Evolutionary conservation across 2,329 filamentous ascomycete species (phyloP).

Genomic region (Didymella segeticola): DNA sequence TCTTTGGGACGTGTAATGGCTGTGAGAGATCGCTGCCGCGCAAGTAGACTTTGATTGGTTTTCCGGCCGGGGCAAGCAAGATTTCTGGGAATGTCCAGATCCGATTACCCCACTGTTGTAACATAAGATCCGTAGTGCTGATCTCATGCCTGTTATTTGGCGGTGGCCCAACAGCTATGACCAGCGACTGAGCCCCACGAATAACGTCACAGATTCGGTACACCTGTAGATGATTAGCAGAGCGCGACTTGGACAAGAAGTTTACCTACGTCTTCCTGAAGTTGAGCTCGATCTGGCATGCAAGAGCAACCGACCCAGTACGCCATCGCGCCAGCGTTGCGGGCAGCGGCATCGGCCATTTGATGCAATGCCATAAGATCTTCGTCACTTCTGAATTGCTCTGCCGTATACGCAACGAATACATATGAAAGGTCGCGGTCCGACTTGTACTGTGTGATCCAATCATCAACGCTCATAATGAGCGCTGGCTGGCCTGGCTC

Average conservation of each 20-base stretch:
- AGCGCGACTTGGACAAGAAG: not conserved
- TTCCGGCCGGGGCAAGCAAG: constrained; percentile 41
- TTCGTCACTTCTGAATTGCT: constrained; percentile 46
- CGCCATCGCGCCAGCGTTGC: constrained; percentile 46
- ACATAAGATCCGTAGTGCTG: constrained; percentile 37
- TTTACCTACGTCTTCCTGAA: constrained; percentile 38
- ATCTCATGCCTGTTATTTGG: constrained; percentile 25
- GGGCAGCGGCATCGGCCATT: constrained; percentile 50
- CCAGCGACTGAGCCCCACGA: constrained; percentile 51
- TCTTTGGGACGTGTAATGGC: constrained; percentile 44
- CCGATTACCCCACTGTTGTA: constrained; percentile 54
- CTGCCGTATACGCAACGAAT: constrained; percentile 52
- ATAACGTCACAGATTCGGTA: constrained; percentile 57
- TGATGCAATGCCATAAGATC: constrained; percentile 41
- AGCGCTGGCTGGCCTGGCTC: constrained; percentile 25
- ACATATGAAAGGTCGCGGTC: constrained; percentile 44
- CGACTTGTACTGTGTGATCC: constrained; percentile 30
- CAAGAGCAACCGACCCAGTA: constrained; percentile 56
- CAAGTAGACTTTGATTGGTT: constrained; percentile 44
- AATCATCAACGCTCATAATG: constrained; percentile 37
- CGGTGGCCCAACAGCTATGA: constrained; percentile 51
- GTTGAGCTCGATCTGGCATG: constrained; percentile 46
- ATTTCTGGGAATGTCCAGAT: constrained; percentile 58
- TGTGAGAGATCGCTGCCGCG: constrained; percentile 32
- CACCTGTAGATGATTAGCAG: constrained; percentile 31